Percentiles rank a stretch among this genome's conserved stretches.
phyloP scores from a whole-genome alignment of 495 filamentous ascomycete species.

The Xylaria scruposa region DNA sequence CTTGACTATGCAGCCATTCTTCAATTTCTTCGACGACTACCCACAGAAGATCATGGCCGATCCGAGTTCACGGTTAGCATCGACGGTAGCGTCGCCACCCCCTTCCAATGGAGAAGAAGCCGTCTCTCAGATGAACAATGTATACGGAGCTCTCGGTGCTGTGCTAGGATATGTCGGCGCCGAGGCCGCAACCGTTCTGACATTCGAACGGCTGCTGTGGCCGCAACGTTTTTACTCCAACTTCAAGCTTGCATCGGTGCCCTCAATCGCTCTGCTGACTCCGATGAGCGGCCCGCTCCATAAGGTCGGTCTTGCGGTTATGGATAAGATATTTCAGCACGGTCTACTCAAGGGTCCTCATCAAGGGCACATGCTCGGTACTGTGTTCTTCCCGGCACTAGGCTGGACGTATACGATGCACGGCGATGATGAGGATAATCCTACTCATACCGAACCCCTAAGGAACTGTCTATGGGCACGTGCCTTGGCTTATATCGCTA shows the following conservation, averaged over 20 bases:
- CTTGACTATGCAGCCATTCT: background rate
- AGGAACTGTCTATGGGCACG: background rate
- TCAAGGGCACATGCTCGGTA: conserved; percentile 1
- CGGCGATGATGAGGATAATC: background rate
- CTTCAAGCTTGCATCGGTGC: background rate
- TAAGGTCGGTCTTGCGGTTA: background rate
- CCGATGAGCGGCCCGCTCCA: background rate
- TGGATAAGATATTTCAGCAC: background rate
- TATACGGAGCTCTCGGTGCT: background rate
- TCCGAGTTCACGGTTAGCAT: background rate
- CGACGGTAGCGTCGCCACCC: background rate
- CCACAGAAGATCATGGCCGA: background rate
- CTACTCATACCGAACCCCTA: background rate
- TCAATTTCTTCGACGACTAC: background rate
- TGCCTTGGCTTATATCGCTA: background rate
- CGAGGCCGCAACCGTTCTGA: background rate
- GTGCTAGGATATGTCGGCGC: background rate
- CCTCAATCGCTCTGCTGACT: background rate
- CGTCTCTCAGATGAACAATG: background rate
- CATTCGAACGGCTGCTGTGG: background rate
- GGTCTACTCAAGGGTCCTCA: background rate
- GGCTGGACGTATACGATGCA: conserved; percentile 6
- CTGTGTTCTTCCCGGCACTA: background rate
- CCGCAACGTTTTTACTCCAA: background rate
- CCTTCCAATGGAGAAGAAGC: background rate